Evolutionary conservation across 148 eudicot genomes (phyloP), one percentile per base, ranked within the genome.

Genomic region (Rhododendron simsii): DNA sequence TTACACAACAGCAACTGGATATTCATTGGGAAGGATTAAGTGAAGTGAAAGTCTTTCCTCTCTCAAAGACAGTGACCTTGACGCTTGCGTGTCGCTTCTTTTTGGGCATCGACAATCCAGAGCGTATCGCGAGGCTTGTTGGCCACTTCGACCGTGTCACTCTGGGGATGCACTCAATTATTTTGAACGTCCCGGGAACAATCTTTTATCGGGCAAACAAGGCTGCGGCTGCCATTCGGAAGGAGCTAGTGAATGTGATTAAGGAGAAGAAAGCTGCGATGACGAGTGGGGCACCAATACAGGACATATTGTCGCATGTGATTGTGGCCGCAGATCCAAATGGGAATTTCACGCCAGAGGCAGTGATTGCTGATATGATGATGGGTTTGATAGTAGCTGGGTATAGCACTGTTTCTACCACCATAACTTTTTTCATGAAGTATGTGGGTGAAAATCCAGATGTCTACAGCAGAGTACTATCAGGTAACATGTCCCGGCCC

Each of bases 161-260:
- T 0, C 2, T 48, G 47, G 87, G 87, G 44, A 59, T 85, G 78
- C 87, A 85, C 9, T 85, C 87, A 0, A 85, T 85, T 16, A 80
- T 80, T 28, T 21, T 51, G 15, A 85, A 63, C 57, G 33, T 85
- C 7, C 87, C 87, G 1, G 87, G 87, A 23, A 85, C 78, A 0
- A 77, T 71, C 5, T 85, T 85, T 39, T 85, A 85, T 28, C 55
- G 83, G 5, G 87, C 87, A 0, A 80, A 79, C 20, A 85, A 79
- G 21, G 87, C 87, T 1, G 77, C 83, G 7, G 20, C 83, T 0
- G 83, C 83, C 2, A 85, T 85, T 11, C 55, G 81, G 20, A 79
- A 77, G 82, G 87, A 85, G 87, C 87, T 85, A 2, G 18, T 63
- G 83, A 28, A 26, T 45, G 87, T 85, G 28, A 75, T 85, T 6